These are phyloP conservation scores for Medicago arabica DNA, from an alignment of 306 rosid species.

Conservation along the genomic window DNA sequence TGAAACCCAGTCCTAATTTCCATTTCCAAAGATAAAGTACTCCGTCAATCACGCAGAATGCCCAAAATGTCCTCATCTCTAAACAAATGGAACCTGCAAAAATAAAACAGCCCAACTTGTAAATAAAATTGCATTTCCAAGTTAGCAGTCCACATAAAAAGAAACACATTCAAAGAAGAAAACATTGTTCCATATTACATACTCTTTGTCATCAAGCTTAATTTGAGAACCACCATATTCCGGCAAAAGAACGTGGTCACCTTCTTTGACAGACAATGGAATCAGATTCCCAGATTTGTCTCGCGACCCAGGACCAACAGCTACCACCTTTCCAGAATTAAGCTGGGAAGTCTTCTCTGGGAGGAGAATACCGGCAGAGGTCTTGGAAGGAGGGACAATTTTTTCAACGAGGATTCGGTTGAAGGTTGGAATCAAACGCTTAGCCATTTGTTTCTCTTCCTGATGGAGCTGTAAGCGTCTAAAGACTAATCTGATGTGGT, in stretches of 20 bases:
- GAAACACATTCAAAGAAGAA: no score
- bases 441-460: constrained; percentile 61
- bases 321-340: constrained; percentile 86
- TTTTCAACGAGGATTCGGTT: constrained; percentile 87
- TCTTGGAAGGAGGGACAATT: constrained; percentile 78
- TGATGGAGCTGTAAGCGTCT: not conserved
- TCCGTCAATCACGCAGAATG: constrained; percentile 53
- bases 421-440: constrained; percentile 77
- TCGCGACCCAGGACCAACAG: constrained; percentile 83
- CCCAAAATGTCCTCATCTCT: constrained; percentile 71
- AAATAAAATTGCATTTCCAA: no score
- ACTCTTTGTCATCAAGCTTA: constrained; percentile 90
- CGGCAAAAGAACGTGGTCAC: constrained; percentile 86
- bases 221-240: constrained; percentile 88
- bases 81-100: constrained; percentile 48
- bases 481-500: no score
- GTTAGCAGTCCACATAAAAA: no score
- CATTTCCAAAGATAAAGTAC: not conserved
- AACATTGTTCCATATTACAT: no score
- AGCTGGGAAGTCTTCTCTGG: constrained; percentile 84
- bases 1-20: not conserved
- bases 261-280: constrained; percentile 78
- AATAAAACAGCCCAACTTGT: no score
- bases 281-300: constrained; percentile 70
- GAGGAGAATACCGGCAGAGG: constrained; percentile 80